Conservation (phyloP, 176 grass and related monocot genomes). For the sorghum (Sorghum bicolor) region DNA sequence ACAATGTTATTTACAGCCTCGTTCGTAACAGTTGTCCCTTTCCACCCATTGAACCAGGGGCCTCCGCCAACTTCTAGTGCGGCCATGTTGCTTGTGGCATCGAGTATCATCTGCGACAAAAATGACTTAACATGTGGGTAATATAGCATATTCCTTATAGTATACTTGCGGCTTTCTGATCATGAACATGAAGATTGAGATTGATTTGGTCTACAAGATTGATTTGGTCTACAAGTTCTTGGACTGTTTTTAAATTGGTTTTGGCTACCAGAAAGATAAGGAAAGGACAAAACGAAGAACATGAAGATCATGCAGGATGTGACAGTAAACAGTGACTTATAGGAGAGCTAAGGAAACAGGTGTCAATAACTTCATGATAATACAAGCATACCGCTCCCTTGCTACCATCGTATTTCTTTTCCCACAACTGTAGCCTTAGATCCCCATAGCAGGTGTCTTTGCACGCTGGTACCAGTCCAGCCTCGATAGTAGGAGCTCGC, state of each 20-base stretch:
- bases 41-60: conserved; percentile 87
- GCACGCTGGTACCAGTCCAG: conserved; percentile 78
- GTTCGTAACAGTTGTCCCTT: conserved; percentile 46
- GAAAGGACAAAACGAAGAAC: not conserved
- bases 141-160: not conserved
- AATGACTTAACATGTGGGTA: not conserved
- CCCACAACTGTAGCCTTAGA: conserved; percentile 76
- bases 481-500: conserved; percentile 78
- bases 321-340: not conserved
- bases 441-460: conserved; percentile 92
- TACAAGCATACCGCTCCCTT: conserved; percentile 62
- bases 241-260: not conserved
- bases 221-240: not conserved
- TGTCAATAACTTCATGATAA: not conserved
- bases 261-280: not conserved
- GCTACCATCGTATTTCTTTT: conserved; percentile 54
- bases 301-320: not conserved
- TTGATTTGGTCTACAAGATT: not conserved
- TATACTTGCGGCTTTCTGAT: not conserved
- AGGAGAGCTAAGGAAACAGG: not conserved
- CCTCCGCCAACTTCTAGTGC: conserved; percentile 86
- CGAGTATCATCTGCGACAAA: conserved; percentile 64
- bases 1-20: conserved; percentile 55
- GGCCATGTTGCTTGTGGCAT: conserved; percentile 79
- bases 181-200: not conserved